A percentile compares a stretch with the other conserved stretches of the same genome.
These are phyloP conservation scores for Cicer cuneatum DNA, from an alignment of 306 rosid species.

Conservation along the genomic window DNA sequence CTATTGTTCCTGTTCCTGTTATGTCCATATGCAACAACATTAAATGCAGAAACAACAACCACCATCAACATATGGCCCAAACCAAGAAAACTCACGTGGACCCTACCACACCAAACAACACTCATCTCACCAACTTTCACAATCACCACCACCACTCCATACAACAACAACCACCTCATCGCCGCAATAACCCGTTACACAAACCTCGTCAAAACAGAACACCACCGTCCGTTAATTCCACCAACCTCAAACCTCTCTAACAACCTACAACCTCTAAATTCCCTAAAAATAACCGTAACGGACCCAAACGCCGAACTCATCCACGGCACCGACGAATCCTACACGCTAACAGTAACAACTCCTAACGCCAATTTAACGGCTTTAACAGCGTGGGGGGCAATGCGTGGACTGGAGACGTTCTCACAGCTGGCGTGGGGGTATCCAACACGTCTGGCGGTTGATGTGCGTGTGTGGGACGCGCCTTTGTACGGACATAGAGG, in stretches of 20 bases:
- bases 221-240: slow-evolving; percentile 59
- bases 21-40: not conserved
- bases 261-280: slow-evolving; percentile 52
- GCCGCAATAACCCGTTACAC: slow-evolving; percentile 64
- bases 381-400: slow-evolving; percentile 73
- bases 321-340: slow-evolving; percentile 76
- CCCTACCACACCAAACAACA: slow-evolving; percentile 54
- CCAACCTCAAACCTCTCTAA: slow-evolving; percentile 45
- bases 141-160: slow-evolving; percentile 50
- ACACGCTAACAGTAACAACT: slow-evolving; percentile 53
- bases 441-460: slow-evolving; percentile 60
- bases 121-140: slow-evolving; percentile 68
- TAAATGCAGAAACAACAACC: not conserved
- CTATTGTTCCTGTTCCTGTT: not conserved
- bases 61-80: slow-evolving; percentile 75
- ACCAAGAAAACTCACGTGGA: slow-evolving; percentile 69
- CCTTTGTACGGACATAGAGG: slow-evolving; percentile 73
- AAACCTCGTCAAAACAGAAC: slow-evolving; percentile 61
- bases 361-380: slow-evolving; percentile 55
- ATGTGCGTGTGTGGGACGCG: slow-evolving; percentile 55
- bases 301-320: slow-evolving; percentile 54
- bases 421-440: slow-evolving; percentile 79
- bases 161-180: slow-evolving; percentile 54
- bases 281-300: slow-evolving; percentile 49
- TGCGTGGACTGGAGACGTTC: slow-evolving; percentile 82